Conservation (phyloP, 768 basidiomycete genomes). For the Zangia roseola region DNA sequence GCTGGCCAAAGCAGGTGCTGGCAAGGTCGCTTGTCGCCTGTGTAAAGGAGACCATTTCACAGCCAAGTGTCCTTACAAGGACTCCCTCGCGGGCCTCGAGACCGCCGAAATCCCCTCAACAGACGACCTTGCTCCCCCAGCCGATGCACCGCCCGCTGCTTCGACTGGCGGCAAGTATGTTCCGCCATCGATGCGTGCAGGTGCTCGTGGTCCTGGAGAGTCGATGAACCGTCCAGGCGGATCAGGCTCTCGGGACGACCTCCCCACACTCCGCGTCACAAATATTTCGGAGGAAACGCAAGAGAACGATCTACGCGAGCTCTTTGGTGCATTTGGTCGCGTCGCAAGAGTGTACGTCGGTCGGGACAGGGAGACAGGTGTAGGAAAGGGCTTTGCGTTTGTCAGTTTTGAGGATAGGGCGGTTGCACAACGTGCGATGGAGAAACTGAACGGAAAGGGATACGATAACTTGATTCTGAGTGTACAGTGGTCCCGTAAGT, state of each 20-base stretch:
- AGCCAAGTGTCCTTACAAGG: slow-evolving; percentile 97
- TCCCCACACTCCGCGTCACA: slow-evolving; percentile 95
- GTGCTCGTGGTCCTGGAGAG: slow-evolving; percentile 69
- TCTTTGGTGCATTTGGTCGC: slow-evolving; percentile 84
- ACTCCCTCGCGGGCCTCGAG: slow-evolving; percentile 78
- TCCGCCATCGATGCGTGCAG: slow-evolving; percentile 86
- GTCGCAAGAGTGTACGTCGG: slow-evolving; percentile 93
- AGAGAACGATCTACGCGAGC: slow-evolving; percentile 89
- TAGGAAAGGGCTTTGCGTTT: slow-evolving; percentile 96
- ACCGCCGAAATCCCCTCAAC: slow-evolving; percentile 44
- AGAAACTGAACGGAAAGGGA: slow-evolving; percentile 87
- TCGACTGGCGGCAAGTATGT: slow-evolving; percentile 81
- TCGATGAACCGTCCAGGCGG: slow-evolving; percentile 54
- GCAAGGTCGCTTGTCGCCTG: slow-evolving; percentile 88
- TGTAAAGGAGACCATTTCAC: slow-evolving; percentile 99
- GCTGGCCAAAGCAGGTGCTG: slow-evolving; percentile 71
- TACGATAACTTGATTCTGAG: slow-evolving; percentile 88
- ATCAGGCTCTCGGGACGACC: slow-evolving; percentile 73
- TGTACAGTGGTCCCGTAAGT: slow-evolving; percentile 65
- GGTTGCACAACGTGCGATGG: slow-evolving; percentile 83
- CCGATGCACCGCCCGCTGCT: slow-evolving; percentile 29
- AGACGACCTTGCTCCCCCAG: slow-evolving; percentile 36
- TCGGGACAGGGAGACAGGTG: slow-evolving; percentile 89
- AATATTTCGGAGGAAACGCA: slow-evolving; percentile 95
- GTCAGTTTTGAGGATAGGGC: slow-evolving; percentile 88